A percentile compares a stretch with the other conserved stretches of the same genome.
Evolutionary conservation across 1,139 yeast genomes (phyloP).

Genomic region (Diutina ranongensis): DNA sequence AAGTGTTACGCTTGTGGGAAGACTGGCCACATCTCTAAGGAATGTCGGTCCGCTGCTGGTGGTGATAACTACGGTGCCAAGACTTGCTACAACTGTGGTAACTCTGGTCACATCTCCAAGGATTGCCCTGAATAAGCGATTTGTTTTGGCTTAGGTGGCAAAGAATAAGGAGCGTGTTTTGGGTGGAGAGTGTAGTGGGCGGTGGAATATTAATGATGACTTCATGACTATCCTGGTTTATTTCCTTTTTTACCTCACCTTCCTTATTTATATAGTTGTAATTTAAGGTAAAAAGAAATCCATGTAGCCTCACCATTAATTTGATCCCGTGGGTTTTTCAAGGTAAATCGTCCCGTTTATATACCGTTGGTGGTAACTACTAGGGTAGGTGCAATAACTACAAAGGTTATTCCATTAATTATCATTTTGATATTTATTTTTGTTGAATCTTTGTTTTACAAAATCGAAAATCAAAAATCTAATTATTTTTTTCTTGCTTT

Average conservation of each 20-base stretch:
- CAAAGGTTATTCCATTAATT: not conserved
- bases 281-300: not conserved
- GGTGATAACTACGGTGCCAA: conserved; percentile 25
- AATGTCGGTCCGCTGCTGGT: conserved; percentile 43
- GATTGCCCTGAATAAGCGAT: conserved; percentile 8
- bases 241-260: conserved; percentile 6
- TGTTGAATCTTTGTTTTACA: no score
- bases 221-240: conserved; percentile 6
- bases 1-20: conserved; percentile 92
- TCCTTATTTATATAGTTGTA: conserved; percentile 6
- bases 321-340: not conserved
- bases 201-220: conserved; percentile 4
- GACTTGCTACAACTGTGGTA: conserved; percentile 30
- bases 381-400: not conserved
- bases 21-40: conserved; percentile 80
- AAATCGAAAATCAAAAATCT: no score
- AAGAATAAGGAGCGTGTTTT: not conserved
- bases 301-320: no score
- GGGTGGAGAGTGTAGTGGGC: conserved; percentile 3
- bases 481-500: no score
- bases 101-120: conserved; percentile 13
- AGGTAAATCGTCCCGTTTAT: not conserved
- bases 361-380: not conserved
- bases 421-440: no score
- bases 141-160: not conserved